Evolutionary conservation across 78 protist species (phyloP).

Genomic region (Ministeria vibrans): DNA sequence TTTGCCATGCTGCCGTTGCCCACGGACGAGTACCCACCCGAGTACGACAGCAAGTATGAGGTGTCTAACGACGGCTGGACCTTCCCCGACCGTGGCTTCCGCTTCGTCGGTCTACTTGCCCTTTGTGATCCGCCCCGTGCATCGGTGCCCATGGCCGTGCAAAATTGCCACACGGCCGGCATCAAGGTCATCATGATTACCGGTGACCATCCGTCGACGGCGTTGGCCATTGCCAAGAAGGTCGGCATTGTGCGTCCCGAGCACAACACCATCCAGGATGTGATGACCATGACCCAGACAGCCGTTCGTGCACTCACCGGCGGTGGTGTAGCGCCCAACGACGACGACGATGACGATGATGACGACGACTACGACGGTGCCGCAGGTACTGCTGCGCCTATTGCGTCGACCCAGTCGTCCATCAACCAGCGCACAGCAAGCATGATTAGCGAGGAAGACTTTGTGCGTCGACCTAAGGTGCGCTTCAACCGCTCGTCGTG

Average conservation of each 20-base stretch:
- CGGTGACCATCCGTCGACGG: constrained; percentile 96
- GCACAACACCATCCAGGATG: neutral
- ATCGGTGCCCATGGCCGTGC: constrained; percentile 56
- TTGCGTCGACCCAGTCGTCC: neutral
- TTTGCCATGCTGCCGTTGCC: neutral
- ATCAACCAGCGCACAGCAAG: no score
- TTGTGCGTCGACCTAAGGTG: no score
- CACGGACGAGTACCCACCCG: neutral
- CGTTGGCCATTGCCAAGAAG: constrained; percentile 87
- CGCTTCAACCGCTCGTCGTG: no score
- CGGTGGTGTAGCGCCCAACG: neutral
- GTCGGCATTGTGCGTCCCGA: constrained; percentile 37
- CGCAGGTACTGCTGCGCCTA: neutral
- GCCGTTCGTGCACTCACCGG: neutral
- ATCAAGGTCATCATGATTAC: constrained; percentile 93
- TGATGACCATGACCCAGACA: neutral
- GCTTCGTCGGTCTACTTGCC: constrained; percentile 80
- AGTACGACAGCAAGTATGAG: neutral
- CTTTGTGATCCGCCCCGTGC: constrained; percentile 95
- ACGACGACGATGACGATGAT: constrained; percentile 44
- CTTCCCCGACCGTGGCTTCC: constrained; percentile 31
- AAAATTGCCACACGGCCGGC: constrained; percentile 35
- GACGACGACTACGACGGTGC: neutral
- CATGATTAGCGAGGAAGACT: no score
- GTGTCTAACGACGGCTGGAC: no score